Base-by-base conservation (phyloP, 1,284 basidiomycete species). In the Thelephora terrestris region DNA sequence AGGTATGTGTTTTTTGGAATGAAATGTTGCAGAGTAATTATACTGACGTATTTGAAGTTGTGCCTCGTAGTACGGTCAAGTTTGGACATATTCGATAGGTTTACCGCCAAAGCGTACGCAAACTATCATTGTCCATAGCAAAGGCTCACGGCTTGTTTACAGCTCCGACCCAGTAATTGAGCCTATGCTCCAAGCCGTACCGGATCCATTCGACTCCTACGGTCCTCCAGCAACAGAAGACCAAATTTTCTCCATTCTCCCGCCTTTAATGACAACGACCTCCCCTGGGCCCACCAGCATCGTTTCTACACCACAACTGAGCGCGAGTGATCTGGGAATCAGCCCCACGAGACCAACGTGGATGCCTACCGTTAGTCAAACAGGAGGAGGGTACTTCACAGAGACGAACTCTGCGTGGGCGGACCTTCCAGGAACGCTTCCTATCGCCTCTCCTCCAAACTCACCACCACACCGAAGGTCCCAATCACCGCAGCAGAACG, bases 131-230 rank as follows among this genome's bases (percentile, higher is more conserved):
- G 47, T 47, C 49, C 43, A 35, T 45, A 25, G 40, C 39, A 16
- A 40, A 45, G 25, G 36, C 52, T 47, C 46, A 23, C 44, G 37
- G 47, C 38, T 52, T 53, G 50, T 51, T 52, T 55, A 49, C 51
- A 90, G 87, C 45, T 87, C 84, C 52, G 93, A 97, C 66, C 89
- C 91, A 23, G 75, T 92, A 46, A 80, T 97, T 52, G 92, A 96
- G 63, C 85, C 85, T 4, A 86, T 97, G 77, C 73, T 96, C 3
- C 84, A 91, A 60, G 77, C 83, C 6, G 79, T 95, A 42, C 92
- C 91, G 10, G 93, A 97, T 64, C 91, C 93, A 20, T 96, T 96
- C 54, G 89, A 94, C 56, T 78, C 88, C 0, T 96, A 96, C 59
- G 91, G 91, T 9, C 88, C 89, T 14, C 81, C 86, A 2, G 87